Percentiles rank a stretch among this genome's conserved stretches.
Conservation (phyloP, 208 protist species). For the Trypanosoma theileri region DNA sequence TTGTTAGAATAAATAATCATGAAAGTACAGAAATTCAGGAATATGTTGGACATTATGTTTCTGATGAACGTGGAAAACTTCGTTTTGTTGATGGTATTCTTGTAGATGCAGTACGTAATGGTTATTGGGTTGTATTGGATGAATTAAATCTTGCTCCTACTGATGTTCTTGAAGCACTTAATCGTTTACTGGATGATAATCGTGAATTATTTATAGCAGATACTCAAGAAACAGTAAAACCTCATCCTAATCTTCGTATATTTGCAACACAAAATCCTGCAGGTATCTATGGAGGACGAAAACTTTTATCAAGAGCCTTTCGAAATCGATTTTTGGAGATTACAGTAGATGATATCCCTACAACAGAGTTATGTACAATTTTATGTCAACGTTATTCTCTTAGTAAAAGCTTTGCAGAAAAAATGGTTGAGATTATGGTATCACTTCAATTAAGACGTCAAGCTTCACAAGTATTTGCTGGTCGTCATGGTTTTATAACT, state of each 20-base stretch:
- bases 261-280: constrained; percentile 99
- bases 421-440: constrained; percentile 96
- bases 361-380: constrained; percentile 96
- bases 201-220: constrained; percentile 99
- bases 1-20: constrained; percentile 99
- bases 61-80: constrained; percentile 95
- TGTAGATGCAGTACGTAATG: constrained; percentile 95
- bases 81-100: constrained; percentile 97
- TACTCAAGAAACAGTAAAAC: constrained; percentile 97
- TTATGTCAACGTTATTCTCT: constrained; percentile 95
- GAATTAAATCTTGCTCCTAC: constrained; percentile 99
- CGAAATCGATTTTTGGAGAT: constrained; percentile 99
- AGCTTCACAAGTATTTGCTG: constrained; percentile 97
- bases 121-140: constrained; percentile 99
- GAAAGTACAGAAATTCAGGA: constrained; percentile 99
- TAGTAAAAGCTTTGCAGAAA: constrained; percentile 89
- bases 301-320: constrained; percentile 99
- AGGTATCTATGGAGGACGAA: constrained; percentile 96
- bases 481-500: constrained; percentile 99
- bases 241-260: constrained; percentile 98
- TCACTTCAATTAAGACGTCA: constrained; percentile 94
- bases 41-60: constrained; percentile 98
- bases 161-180: constrained; percentile 99
- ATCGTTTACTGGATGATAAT: constrained; percentile 99
- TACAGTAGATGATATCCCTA: constrained; percentile 99